phyloP scores from a whole-genome alignment of 208 protist genomes.

The Wallacemonas rigidus region DNA sequence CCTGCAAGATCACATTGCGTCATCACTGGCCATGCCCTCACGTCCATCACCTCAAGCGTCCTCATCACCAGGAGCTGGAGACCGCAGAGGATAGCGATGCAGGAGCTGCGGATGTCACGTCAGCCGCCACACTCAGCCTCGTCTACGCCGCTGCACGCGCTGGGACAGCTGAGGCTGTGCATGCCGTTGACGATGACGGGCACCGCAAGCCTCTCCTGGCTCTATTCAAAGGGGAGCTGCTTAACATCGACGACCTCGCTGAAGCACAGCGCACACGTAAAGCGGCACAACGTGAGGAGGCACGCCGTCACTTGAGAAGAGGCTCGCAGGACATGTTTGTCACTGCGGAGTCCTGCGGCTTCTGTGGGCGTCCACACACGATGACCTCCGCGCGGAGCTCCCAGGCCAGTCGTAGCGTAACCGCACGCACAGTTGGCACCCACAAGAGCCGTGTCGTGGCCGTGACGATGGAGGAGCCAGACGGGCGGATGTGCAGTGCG shows the following conservation, averaged over 20 bases:
- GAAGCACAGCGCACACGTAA: neutral
- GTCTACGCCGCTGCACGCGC: conserved; percentile 3
- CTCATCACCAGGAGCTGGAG: conserved; percentile 13
- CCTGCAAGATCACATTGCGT: conserved; percentile 31
- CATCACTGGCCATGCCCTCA: conserved; percentile 61
- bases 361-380: neutral
- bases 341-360: neutral
- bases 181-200: neutral
- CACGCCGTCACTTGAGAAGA: neutral
- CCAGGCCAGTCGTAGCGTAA: neutral
- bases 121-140: neutral
- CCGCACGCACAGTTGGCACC: neutral
- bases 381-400: neutral
- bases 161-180: neutral
- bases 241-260: conserved; percentile 1
- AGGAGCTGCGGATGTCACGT: neutral
- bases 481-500: neutral
- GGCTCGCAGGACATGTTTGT: neutral
- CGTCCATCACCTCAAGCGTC: conserved; percentile 25
- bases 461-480: neutral
- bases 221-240: neutral
- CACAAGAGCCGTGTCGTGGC: neutral
- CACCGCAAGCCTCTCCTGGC: conserved; percentile 5
- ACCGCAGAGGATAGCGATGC: conserved; percentile 9
- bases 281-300: neutral